Evolutionary conservation across 192 early-diverging fungal species (phyloP), one percentile per base, ranked within the genome.

Genomic region (Allomyces javanicus): DNA sequence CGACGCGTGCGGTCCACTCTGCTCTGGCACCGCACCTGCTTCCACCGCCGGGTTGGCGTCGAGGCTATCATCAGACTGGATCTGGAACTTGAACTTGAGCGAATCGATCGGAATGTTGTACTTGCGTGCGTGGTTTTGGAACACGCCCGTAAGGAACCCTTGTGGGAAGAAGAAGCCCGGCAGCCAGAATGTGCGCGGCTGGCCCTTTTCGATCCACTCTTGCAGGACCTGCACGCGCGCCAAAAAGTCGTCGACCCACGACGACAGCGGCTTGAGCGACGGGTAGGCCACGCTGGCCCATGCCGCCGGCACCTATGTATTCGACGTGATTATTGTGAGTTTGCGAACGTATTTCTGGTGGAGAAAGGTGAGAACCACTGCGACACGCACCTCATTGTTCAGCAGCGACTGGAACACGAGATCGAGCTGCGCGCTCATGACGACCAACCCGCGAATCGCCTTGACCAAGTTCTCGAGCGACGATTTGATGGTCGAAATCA

Each of bases 111-210:
- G 80, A 24, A 84, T 77, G 65, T 83, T 80, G 69, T 79, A 76
- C 62, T 73, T 76, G 24, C 82, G 66, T 3, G 82, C 78, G 65
- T 83, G 81, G 66, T 84, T 84, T 65, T 84, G 82, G 17, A 84
- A 67, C 10, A 79, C 79, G 12, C 82, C 81, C 10, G 82, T 84
- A 11, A 84, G 67, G 69, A 84, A 84, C 21, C 81, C 78, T 77
- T 84, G 82, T 33, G 82, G 82, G 75, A 84, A 84, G 67, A 83
- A 84, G 72, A 84, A 84, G 10, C 82, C 82, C 10, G 82, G 78
- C 6, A 84, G 67, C 82, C 82, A 84, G 69, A 84, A 84, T 9
- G 74, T 74, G 17, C 66, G 61, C 12, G 82, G 82, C 66, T 84
- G 80, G 2, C 82, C 82, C 19, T 72, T 62, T 5, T 72, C 69